These are phyloP conservation scores for Chimonanthus salicifolius DNA, from an alignment of 164 flowering plant species.

Conservation along the genomic window DNA sequence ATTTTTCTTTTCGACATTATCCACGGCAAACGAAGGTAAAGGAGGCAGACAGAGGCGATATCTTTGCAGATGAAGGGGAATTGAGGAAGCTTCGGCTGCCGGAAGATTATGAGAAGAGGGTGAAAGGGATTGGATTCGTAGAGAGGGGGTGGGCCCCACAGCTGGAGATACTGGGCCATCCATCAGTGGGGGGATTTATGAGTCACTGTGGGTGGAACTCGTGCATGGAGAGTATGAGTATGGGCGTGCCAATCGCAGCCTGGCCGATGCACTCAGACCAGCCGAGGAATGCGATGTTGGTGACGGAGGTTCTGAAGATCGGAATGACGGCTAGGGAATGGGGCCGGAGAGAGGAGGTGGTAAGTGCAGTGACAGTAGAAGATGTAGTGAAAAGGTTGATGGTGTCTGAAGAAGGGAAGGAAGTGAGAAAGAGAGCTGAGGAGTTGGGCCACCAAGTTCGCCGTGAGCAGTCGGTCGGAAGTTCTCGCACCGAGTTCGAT, in stretches of 20 bases:
- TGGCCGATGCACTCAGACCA: conserved; percentile 91
- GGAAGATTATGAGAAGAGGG: conserved; percentile 38
- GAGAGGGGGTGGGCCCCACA: conserved; percentile 56
- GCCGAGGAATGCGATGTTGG: conserved; percentile 44
- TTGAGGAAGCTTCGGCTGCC: conserved; percentile 27
- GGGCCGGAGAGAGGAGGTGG: conserved; percentile 16
- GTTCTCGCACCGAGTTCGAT: conserved; percentile 1
- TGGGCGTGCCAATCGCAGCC: too few species aligned
- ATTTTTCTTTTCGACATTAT: too few species aligned
- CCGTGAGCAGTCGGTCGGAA: conserved; percentile 1
- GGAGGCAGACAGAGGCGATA: conserved; percentile 9
- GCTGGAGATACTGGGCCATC: conserved; percentile 38
- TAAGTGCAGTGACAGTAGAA: conserved; percentile 3
- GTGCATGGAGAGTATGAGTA: too few species aligned
- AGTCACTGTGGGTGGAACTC: conserved; percentile 37
- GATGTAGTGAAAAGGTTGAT: conserved; percentile 6
- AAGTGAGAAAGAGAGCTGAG: conserved; percentile 4
- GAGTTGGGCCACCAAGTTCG: not conserved
- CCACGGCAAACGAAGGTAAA: too few species aligned
- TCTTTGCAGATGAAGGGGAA: conserved; percentile 28
- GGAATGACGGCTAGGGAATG: conserved; percentile 30
- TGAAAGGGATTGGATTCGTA: conserved; percentile 28
- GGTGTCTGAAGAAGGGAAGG: conserved; percentile 12
- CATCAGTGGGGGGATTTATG: conserved; percentile 46
- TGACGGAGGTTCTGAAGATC: conserved; percentile 17